Conservation (phyloP, 768 basidiomycete genomes). For the Naematelia aurantialba region DNA sequence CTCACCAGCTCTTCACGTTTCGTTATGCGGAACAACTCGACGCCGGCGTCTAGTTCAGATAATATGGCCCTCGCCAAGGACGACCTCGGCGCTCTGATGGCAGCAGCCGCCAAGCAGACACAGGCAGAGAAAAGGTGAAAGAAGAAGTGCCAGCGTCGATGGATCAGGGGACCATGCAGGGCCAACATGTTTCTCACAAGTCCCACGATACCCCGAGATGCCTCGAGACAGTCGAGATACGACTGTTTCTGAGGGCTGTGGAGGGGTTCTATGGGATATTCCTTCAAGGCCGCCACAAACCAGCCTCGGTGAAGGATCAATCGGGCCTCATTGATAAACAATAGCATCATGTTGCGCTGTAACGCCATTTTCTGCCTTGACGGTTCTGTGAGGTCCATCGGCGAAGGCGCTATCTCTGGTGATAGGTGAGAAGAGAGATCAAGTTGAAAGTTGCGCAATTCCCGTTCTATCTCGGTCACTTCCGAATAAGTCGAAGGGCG, state of each 20-base stretch:
- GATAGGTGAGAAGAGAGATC: conserved; percentile 16
- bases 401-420: conserved; percentile 16
- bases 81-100: conserved; percentile 9
- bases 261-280: conserved; percentile 6
- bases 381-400: conserved; percentile 15
- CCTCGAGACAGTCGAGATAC: conserved; percentile 8
- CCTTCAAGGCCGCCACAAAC: conserved; percentile 5
- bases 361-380: conserved; percentile 11
- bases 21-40: conserved; percentile 7
- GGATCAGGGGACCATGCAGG: conserved; percentile 1
- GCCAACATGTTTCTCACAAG: conserved; percentile 13
- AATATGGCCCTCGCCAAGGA: background rate
- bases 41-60: conserved; percentile 4
- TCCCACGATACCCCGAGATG: conserved; percentile 7
- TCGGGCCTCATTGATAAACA: conserved; percentile 24
- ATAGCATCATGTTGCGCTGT: conserved; percentile 19
- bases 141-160: conserved; percentile 13
- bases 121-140: conserved; percentile 16
- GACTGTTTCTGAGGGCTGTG: conserved; percentile 4
- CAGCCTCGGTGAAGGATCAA: conserved; percentile 8
- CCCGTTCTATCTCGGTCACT: conserved; percentile 13
- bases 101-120: conserved; percentile 10
- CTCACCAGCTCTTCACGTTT: conserved; percentile 7
- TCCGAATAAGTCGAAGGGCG: conserved; percentile 18
- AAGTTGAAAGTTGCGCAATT: conserved; percentile 10